Conservation (phyloP, 2,329 filamentous ascomycete species). For the Hymenoscyphus linearis region DNA sequence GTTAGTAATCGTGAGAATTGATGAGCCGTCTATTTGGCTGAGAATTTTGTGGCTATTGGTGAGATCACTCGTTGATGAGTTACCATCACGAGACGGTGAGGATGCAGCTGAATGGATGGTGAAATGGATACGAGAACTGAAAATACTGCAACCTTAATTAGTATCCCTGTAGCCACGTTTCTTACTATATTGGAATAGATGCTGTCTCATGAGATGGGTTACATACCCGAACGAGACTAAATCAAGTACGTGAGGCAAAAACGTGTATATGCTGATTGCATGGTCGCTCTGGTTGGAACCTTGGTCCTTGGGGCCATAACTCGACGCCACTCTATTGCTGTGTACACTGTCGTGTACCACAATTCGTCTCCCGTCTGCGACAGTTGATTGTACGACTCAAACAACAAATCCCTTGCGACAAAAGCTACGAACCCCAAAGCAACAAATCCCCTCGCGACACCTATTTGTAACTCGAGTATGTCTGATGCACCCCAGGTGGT, state of each 20-base stretch:
- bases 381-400: neutral
- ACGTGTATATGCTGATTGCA: neutral
- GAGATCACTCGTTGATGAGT: neutral
- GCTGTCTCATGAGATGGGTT: neutral
- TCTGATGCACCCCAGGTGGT: conserved; percentile 4
- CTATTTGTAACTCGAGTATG: conserved; percentile 1
- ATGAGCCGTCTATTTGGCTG: neutral
- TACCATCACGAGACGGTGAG: neutral
- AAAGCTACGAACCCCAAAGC: neutral
- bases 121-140: neutral
- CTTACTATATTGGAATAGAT: neutral
- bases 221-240: neutral
- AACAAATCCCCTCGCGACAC: conserved; percentile 2
- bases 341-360: neutral
- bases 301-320: too few species aligned
- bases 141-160: neutral
- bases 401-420: neutral
- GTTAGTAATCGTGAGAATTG: neutral
- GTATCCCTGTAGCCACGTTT: neutral
- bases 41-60: neutral
- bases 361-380: neutral
- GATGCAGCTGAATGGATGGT: neutral
- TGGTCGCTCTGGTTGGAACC: too few species aligned
- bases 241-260: neutral
- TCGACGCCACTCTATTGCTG: too few species aligned